phyloP scores from a whole-genome alignment of 805 yeast genomes.

The Zygosaccharomyces bisporus region DNA sequence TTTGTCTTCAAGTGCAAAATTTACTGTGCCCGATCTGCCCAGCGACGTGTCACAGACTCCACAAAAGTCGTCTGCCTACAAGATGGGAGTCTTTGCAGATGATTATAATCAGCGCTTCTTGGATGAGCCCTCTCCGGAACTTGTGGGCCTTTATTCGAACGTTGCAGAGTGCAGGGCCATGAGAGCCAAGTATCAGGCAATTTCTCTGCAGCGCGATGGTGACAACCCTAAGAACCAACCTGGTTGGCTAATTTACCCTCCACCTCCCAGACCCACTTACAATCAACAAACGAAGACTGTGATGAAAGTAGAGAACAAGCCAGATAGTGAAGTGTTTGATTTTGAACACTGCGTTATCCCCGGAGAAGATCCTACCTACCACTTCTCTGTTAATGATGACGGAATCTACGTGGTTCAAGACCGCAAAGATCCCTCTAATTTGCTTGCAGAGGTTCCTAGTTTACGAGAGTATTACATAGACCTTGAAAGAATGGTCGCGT shows the following conservation, averaged over 20 bases:
- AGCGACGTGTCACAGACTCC: slow-evolving; percentile 1
- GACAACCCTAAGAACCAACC: slow-evolving; percentile 81
- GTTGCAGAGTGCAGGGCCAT: slow-evolving; percentile 64
- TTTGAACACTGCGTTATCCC: slow-evolving; percentile 43
- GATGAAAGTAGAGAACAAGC: slow-evolving; percentile 38
- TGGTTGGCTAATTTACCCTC: slow-evolving; percentile 82
- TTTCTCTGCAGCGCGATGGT: slow-evolving; percentile 66
- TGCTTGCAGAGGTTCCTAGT: slow-evolving; percentile 66
- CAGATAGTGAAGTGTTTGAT: slow-evolving; percentile 44
- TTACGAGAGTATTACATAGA: slow-evolving; percentile 83
- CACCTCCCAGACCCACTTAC: slow-evolving; percentile 91
- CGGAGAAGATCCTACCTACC: slow-evolving; percentile 47
- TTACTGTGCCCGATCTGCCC: slow-evolving; percentile 28
- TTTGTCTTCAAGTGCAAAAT: slow-evolving; percentile 28
- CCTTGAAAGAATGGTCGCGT: slow-evolving; percentile 63
- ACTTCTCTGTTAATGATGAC: slow-evolving; percentile 52
- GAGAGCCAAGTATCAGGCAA: slow-evolving; percentile 68
- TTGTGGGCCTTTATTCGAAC: slow-evolving; percentile 58
- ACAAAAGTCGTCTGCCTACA: slow-evolving; percentile 32
- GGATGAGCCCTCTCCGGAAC: slow-evolving; percentile 64
- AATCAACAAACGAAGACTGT: slow-evolving; percentile 56
- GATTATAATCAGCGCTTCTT: slow-evolving; percentile 49
- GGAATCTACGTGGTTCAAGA: slow-evolving; percentile 65
- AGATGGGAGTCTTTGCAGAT: slow-evolving; percentile 45
- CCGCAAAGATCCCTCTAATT: slow-evolving; percentile 34